A percentile compares a stretch with the other conserved stretches of the same genome.
phyloP scores from a whole-genome alignment of 768 basidiomycete genomes.

The Boletus bicolor region DNA sequence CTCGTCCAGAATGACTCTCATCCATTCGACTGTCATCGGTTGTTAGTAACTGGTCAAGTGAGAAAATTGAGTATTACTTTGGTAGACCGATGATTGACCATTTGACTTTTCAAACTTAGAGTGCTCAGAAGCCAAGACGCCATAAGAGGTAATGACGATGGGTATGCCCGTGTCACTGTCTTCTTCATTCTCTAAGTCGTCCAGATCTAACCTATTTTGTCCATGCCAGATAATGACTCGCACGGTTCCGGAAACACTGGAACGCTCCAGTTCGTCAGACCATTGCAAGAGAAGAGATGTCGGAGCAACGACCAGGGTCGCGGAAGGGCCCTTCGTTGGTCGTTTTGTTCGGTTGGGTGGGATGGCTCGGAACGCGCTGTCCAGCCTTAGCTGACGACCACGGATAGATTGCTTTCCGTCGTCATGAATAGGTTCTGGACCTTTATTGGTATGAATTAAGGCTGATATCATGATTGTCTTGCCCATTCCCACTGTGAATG shows the following conservation, averaged over 20 bases:
- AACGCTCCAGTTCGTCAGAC: constrained; percentile 88
- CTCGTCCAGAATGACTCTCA: constrained; percentile 84
- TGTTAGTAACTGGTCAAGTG: constrained; percentile 4
- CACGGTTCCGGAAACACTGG: constrained; percentile 66
- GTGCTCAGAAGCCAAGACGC: constrained; percentile 86
- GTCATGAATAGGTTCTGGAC: constrained; percentile 38
- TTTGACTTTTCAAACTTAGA: constrained; percentile 60
- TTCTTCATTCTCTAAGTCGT: constrained; percentile 55
- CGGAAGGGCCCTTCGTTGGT: constrained; percentile 39
- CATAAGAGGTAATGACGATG: constrained; percentile 91
- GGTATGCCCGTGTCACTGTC: constrained; percentile 52
- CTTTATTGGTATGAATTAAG: constrained; percentile 77
- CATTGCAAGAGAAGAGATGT: constrained; percentile 91
- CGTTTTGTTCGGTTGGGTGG: constrained; percentile 31
- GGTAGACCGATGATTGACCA: constrained; percentile 59
- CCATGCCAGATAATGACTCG: constrained; percentile 84
- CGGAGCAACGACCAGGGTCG: constrained; percentile 90
- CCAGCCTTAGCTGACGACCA: constrained; percentile 57
- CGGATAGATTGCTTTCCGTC: constrained; percentile 34
- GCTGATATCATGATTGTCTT: constrained; percentile 94
- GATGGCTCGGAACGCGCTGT: constrained; percentile 56
- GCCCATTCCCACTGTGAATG: constrained; percentile 81
- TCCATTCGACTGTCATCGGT: constrained; percentile 61
- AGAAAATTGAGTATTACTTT: constrained; percentile 45
- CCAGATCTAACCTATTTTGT: constrained; percentile 74